Base-by-base conservation (phyloP, 225 moss, liverwort and hornwort genomes). In the Pseudoscleropodium purum region DNA sequence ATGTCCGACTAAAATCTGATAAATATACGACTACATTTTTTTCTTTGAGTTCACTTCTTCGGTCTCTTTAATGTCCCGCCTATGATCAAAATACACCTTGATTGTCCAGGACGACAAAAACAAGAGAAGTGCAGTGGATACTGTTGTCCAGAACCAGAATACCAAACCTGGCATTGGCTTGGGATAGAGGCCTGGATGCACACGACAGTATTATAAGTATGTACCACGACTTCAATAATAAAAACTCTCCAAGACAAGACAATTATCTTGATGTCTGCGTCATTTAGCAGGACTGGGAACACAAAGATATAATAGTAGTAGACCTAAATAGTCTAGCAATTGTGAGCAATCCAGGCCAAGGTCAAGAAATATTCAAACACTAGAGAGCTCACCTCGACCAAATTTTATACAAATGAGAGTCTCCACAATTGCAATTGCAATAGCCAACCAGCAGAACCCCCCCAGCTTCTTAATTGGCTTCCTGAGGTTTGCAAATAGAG, bases 321-420 rank as follows among this genome's bases (percentile, higher is more conserved):
- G 27, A 70, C 63, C 27, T 27, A 54, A 77, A 77, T n/a, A 88
- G 43, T 29, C 54, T 49, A 86, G 83, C 77, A 77, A 65, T 43
- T 33, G 19, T 47, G 78, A 65, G 73, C 47, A 88, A 65, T 86
- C 45, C 56, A 85, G 43, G 78, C 33, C 83, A 29, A 81, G 57
- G 34, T 27, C 19, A 75, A 87, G 52, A 59, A 85, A 63, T 33
- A 76, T 63, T 74, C 59, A 85, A 79, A 52, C 65, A 79, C 9
- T 34, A 64, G 49, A 61, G 81, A 34, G 77, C 86, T 78, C 92
- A 97, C 98, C 96, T 94, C 92, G 92, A 84, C 96, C 96, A 91
- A 99, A 97, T 86, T 97, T 97, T 24, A 97, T 93, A 94, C 94
- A 94, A 75, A 97, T 96, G 78, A 99, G 96, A 31, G 95, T 96